A percentile compares a stretch with the other conserved stretches of the same genome.
Evolutionary conservation across 139 green algal species (phyloP).

Genomic region (Tetradesmus lagerheimii): DNA sequence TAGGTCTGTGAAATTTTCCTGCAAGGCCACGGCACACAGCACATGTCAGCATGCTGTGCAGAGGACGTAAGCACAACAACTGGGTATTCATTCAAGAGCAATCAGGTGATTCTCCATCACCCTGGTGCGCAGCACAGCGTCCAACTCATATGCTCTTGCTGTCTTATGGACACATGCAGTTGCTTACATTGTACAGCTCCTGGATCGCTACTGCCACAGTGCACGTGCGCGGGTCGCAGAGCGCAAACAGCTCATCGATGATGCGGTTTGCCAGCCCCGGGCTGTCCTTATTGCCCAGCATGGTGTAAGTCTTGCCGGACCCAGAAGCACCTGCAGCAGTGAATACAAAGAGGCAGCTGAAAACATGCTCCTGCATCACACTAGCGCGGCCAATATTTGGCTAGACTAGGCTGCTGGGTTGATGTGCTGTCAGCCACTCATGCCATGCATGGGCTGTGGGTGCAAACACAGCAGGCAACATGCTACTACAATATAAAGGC

Average conservation of each 20-base stretch:
- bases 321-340: slow-evolving; percentile 9
- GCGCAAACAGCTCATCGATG: slow-evolving; percentile 1
- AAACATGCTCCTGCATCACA: not conserved
- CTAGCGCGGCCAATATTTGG: no score
- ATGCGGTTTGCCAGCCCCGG: slow-evolving; percentile 8
- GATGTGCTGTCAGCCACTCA: no score
- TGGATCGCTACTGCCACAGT: not conserved
- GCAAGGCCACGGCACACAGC: not conserved
- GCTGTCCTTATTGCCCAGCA: slow-evolving; percentile 20
- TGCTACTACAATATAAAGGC: no score
- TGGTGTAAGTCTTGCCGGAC: slow-evolving; percentile 33
- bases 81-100: no score
- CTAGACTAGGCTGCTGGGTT: no score
- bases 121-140: no score
- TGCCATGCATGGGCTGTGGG: no score
- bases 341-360: not conserved
- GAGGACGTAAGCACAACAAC: not conserved
- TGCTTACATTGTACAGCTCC: slow-evolving; percentile 34
- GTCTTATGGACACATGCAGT: not conserved
- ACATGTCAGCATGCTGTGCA: not conserved
- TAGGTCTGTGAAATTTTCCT: slow-evolving; percentile 33
- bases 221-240: slow-evolving; percentile 12
- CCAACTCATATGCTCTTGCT: not conserved
- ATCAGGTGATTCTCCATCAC: no score
- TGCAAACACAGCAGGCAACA: not conserved